Evolutionary conservation across 2,329 filamentous ascomycete genomes (phyloP), one percentile per base, ranked within the genome.

Genomic region (Exophiala aquamarina): DNA sequence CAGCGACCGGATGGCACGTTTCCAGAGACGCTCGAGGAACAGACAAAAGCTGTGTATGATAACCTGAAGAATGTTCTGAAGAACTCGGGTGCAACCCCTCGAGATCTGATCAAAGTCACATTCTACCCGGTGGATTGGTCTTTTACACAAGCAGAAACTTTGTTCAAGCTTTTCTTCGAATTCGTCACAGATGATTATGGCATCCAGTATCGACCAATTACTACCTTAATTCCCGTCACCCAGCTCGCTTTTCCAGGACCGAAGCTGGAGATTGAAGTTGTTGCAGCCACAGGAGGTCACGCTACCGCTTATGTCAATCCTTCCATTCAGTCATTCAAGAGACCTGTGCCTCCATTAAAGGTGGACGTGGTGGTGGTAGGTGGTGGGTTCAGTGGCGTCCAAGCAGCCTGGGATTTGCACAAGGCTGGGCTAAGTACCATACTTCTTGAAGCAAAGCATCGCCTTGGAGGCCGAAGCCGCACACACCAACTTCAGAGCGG

Each of bases 391-490:
- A 63, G 61, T 18, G 68, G 64, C 14, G 61, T 70, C 5, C 49
- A 61, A 14, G 69, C 71, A 1, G 70, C 70, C 0, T 42, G 59
- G 7, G 55, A 63, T 2, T 47, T 73, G 1, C 57, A 65, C 2
- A 42, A 61, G 2, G 64, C 65, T 0, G 70, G 71, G 0, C 58
- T 73, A 3, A 67, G 66, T 0, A 61, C 65, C 11, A 51, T 71
- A 0, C 63, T 79, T 0, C 59, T 79, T 1, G 77, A 79, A 52
- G 75, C 74, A 1, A 65, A 70, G 4, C 64, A 74, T 28, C 67
- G 72, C 0, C 71, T 78, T 1, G 76, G 77, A 0, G 76, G 77
- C 7, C 79, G 79, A 59, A 76, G 72, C 0, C 75, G 65, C 61
- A 72, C 67, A 4, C 43, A 63, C 3, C 59, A 64, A 1, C 52